Evolutionary conservation across 352 stramenopile species (phyloP).

Genomic region (Phytophthora macrochlamydospora): DNA sequence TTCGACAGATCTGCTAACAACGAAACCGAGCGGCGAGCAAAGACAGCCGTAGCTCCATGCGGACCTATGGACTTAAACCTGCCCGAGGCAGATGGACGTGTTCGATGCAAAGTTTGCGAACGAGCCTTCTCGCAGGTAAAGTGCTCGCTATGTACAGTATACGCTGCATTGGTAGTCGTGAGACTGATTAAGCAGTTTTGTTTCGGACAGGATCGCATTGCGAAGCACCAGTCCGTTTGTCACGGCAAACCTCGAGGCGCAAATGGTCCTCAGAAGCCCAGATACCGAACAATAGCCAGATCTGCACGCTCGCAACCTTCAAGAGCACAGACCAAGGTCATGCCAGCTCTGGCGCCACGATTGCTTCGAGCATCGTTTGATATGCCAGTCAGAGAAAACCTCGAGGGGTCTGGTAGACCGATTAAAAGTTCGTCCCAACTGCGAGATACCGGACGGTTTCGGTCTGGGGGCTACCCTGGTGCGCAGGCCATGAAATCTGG

Average conservation of each 20-base stretch:
- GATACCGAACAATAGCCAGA: neutral
- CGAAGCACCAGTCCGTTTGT: conserved; percentile 76
- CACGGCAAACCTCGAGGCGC: conserved; percentile 17
- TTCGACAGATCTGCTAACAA: neutral
- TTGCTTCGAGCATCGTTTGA: conserved; percentile 4
- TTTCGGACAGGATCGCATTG: conserved; percentile 50
- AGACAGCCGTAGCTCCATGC: neutral
- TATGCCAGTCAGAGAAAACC: conserved; percentile 5
- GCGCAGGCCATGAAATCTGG: conserved; percentile 18
- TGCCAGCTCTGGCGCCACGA: conserved; percentile 4
- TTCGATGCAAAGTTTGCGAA: conserved; percentile 62
- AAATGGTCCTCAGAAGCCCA: conserved; percentile 9
- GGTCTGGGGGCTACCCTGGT: conserved; percentile 13
- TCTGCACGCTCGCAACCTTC: neutral
- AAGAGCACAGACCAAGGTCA: neutral
- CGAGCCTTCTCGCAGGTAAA: conserved; percentile 49
- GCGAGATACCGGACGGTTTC: conserved; percentile 3
- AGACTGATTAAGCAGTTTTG: neutral
- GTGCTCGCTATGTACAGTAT: neutral
- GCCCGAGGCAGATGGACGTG: conserved; percentile 50
- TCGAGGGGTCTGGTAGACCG: neutral
- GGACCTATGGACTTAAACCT: conserved; percentile 36
- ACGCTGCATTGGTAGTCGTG: conserved; percentile 1
- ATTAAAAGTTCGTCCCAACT: neutral
- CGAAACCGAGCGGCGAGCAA: neutral